Base-by-base conservation (phyloP, 176 grass and related monocot genomes). In the Carex cristatella region DNA sequence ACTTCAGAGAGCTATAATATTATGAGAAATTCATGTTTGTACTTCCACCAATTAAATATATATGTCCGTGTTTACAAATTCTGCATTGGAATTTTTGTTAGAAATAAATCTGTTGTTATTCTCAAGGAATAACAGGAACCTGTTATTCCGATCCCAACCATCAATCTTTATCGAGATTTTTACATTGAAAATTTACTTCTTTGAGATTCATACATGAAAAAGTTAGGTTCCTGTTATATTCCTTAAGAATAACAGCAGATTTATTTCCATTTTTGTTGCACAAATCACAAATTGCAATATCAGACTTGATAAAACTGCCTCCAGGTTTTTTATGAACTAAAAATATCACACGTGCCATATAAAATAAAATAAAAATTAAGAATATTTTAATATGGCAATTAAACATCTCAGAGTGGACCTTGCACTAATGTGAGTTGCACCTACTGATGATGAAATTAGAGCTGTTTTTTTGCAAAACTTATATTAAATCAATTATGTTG, bases 381-480 rank as follows among this genome's bases (percentile, higher is more conserved):
- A 77, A 77, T 57, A 49, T 54, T 77, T 53, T 23, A 10, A 56
- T 32, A 55, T 51, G 48, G 10, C 31, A 55, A 23, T 23, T 23
- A 23, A 54, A 76, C 72, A 54, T 14, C 37, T 40, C 8, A 40
- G 4, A 55, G 19, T 77, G 44, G 53, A 54, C 49, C 51, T 32
- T 54, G 44, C n/a, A 54, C 48, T 73, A 76, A 4, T 54, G 72
- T 76, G 48, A 48, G 72, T 18, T 76, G 4, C 27, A 78, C 51
- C 51, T 78, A 78, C 23, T 78, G 49, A 78, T 78, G 74, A 56
- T 78, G 74, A 28, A 16, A 51, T 78, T 57, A 53, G 28, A 77
- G 49, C 73, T 77, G 73, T 12, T 5, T 56, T 78, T 74, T 74
- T 77, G 15, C 4, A 15, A 56, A 2, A 31, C 18, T 56, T 56